Percentiles rank a stretch among this genome's conserved stretches.
phyloP scores from a whole-genome alignment of 2,329 filamentous ascomycete genomes.

The Apiospora phragmitis region DNA sequence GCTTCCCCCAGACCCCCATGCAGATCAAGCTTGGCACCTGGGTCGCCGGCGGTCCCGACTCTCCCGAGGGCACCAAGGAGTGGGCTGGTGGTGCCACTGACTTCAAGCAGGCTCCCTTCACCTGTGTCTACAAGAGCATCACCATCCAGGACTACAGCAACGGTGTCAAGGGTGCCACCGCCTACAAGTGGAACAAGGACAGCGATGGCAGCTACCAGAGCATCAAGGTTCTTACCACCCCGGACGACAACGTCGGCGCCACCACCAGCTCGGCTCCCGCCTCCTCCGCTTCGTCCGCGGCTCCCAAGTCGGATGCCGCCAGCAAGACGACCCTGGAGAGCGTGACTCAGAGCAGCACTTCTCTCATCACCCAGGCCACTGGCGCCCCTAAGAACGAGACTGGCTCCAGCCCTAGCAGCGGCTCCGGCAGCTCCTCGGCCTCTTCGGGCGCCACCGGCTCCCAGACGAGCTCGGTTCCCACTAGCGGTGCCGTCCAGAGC shows the following conservation, averaged over 20 bases:
- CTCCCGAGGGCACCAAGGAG: constrained; percentile 68
- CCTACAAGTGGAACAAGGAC: constrained; percentile 53
- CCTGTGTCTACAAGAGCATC: constrained; percentile 58
- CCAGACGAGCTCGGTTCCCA: constrained; percentile 17
- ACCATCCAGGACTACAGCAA: constrained; percentile 56
- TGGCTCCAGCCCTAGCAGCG: constrained; percentile 13
- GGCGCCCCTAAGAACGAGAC: constrained; percentile 17
- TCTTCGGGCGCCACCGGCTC: constrained; percentile 13
- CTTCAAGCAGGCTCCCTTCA: constrained; percentile 53
- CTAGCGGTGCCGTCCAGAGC: constrained; percentile 24
- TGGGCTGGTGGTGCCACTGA: constrained; percentile 65
- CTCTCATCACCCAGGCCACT: constrained; percentile 25
- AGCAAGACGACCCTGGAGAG: constrained; percentile 18
- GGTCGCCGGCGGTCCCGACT: constrained; percentile 58
- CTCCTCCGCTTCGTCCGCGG: constrained; percentile 17
- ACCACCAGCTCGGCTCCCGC: constrained; percentile 17
- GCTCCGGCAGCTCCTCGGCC: constrained; percentile 14
- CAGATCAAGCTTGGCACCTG: constrained; percentile 70
- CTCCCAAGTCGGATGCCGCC: constrained; percentile 9
- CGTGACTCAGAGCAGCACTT: constrained; percentile 19
- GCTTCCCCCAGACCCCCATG: constrained; percentile 74
- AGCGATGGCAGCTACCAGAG: constrained; percentile 48
- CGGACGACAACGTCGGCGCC: constrained; percentile 21
- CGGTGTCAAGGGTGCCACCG: constrained; percentile 46
- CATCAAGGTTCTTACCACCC: constrained; percentile 50